Evolutionary conservation across 2,329 filamentous ascomycete species (phyloP).

Genomic region (Stachybotrys echinatus): DNA sequence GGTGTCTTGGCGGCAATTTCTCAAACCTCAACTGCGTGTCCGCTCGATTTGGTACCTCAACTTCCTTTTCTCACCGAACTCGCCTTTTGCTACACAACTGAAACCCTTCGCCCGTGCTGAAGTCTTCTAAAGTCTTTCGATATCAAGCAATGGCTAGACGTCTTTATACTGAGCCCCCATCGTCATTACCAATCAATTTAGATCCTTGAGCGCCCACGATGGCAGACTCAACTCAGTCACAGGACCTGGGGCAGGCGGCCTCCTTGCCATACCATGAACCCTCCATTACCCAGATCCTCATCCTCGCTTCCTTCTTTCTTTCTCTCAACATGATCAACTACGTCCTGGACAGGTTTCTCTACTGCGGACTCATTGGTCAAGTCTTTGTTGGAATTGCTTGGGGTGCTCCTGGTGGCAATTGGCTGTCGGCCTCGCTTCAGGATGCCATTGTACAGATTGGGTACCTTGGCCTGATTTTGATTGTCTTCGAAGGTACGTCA

Average conservation of each 20-base stretch:
- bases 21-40: no score
- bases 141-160: no score
- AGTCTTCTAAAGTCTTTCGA: no score
- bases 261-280: constrained; percentile 58
- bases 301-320: constrained; percentile 56
- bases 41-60: no score
- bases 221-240: no score
- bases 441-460: constrained; percentile 58
- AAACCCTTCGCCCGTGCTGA: no score
- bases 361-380: constrained; percentile 69
- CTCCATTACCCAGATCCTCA: constrained; percentile 51
- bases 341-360: constrained; percentile 53
- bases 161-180: no score
- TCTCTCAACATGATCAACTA: constrained; percentile 54
- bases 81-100: no score
- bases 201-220: no score
- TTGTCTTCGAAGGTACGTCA: constrained; percentile 61
- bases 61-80: no score
- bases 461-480: constrained; percentile 65
- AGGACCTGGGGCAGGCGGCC: not conserved
- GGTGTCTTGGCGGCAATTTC: no score
- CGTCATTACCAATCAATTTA: no score
- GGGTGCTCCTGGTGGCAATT: constrained; percentile 60
- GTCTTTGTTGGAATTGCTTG: constrained; percentile 65
- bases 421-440: constrained; percentile 49